Conservation (phyloP, 305 asterid species). For the Ajuga reptans region DNA sequence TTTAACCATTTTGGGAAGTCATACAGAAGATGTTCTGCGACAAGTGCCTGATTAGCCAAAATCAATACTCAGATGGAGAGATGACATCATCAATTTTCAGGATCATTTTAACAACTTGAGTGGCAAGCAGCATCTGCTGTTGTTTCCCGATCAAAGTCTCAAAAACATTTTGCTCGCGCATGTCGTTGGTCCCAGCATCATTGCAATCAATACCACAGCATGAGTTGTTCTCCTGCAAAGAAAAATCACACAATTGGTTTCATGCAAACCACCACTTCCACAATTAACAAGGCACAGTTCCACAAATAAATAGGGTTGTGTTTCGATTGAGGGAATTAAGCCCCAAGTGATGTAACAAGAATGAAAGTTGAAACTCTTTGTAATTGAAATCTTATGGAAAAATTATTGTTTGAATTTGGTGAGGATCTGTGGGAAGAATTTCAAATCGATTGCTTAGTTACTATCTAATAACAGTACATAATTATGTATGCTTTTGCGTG, state of each 20-base stretch:
- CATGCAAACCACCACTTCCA: too few species aligned
- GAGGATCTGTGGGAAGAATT: too few species aligned
- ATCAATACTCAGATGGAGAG: constrained; percentile 66
- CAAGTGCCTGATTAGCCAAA: background rate
- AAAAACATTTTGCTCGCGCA: constrained; percentile 79
- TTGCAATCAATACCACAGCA: constrained; percentile 83
- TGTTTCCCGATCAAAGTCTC: constrained; percentile 89
- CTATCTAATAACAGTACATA: too few species aligned
- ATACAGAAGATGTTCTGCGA: constrained; percentile 10
- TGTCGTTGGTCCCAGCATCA: constrained; percentile 74
- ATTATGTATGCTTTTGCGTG: too few species aligned
- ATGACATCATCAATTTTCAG: constrained; percentile 90
- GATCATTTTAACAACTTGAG: constrained; percentile 96
- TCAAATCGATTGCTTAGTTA: too few species aligned
- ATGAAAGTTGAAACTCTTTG: too few species aligned
- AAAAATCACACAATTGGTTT: background rate
- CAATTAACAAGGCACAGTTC: too few species aligned
- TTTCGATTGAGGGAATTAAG: too few species aligned
- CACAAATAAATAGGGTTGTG: too few species aligned
- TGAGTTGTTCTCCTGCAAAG: constrained; percentile 59
- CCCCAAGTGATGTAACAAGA: too few species aligned
- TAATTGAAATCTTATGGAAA: too few species aligned
- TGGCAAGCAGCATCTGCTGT: constrained; percentile 85
- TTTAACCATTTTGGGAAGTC: background rate
- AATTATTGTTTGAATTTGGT: too few species aligned